Evolutionary conservation across 1,139 yeast species (phyloP).

Genomic region (Magnusiomyces sp.): DNA sequence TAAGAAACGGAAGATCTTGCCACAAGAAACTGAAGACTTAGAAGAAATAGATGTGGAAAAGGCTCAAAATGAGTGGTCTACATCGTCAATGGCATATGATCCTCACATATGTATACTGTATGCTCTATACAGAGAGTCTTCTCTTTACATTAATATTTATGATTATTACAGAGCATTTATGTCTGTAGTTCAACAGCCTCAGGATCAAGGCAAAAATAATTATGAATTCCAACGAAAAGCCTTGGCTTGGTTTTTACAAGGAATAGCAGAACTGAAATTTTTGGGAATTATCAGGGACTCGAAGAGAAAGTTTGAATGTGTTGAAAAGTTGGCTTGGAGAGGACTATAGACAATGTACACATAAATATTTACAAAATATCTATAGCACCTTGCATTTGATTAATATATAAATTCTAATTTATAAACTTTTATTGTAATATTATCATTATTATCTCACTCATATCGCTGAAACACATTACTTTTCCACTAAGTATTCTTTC

Average conservation of each 20-base stretch:
- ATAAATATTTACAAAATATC: no score
- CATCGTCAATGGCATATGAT: constrained; percentile 25
- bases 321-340: constrained; percentile 55
- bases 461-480: no score
- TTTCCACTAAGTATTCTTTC: no score
- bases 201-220: constrained; percentile 15
- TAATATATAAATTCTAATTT: no score
- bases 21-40: neutral
- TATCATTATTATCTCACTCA: no score
- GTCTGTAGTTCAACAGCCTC: constrained; percentile 30
- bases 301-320: constrained; percentile 42
- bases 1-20: neutral
- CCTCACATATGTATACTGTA: constrained; percentile 55
- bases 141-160: constrained; percentile 59
- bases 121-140: constrained; percentile 73
- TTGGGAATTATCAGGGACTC: constrained; percentile 46
- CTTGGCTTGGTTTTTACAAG: constrained; percentile 49
- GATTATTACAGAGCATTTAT: constrained; percentile 72
- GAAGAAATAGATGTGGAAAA: constrained; percentile 11
- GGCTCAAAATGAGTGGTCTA: constrained; percentile 15
- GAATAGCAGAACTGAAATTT: constrained; percentile 46
- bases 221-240: constrained; percentile 43
- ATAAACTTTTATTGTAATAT: no score
- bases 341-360: constrained; percentile 33
- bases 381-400: no score